Base-by-base conservation (phyloP, 2,329 filamentous ascomycete species). In the Cladosporium sphaerospermum region DNA sequence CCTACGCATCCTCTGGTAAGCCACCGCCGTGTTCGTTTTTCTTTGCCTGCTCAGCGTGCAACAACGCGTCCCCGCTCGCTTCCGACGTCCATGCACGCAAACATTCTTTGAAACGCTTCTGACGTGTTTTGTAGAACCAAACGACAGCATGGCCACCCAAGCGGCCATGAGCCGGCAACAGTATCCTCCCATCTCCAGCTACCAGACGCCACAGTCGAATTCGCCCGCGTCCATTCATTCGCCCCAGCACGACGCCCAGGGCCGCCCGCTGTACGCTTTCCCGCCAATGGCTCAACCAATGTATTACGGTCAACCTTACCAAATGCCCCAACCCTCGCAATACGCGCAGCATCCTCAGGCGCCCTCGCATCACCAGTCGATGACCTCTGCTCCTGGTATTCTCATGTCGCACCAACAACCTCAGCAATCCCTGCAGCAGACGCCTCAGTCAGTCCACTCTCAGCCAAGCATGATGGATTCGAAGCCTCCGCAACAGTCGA, bases 181-280 rank as follows among this genome's bases (percentile, higher is more conserved):
- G 44, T 96, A 95, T 69, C 91, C 91, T 62, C 89, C 89, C 56
- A 95, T 96, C 45, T 64, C 63, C 23, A 64, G 62, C 68, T 96
- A 96, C 69, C 89, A 96, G 71, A 95, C 91, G 14, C 90, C 91
- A 52, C 91, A 96, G 74, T 95, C 91, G 53, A 95, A 92, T 72
- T 96, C 92, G 52, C 92, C 92, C 45, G 89, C 89, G 37, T 95
- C 91, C 47, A 91, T 96, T 63, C 88, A 91, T 58, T 96, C 92
- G 33, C 86, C 89, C 18, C 89, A 90, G 54, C 90, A 96, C 72
- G 92, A 97, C 67, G 89, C 92, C 66, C 89, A 95, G 74, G 78
- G 75, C 54, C 80, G 91, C 62, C 85, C 83, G 64, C 81, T 97
- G 67, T 97, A 96, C 71, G 85, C 83, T 87, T 91, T 84, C 36